A percentile compares a stretch with the other conserved stretches of the same genome.
phyloP scores from a whole-genome alignment of 192 early-diverging fungal species.

The Mortierella hygrophila region DNA sequence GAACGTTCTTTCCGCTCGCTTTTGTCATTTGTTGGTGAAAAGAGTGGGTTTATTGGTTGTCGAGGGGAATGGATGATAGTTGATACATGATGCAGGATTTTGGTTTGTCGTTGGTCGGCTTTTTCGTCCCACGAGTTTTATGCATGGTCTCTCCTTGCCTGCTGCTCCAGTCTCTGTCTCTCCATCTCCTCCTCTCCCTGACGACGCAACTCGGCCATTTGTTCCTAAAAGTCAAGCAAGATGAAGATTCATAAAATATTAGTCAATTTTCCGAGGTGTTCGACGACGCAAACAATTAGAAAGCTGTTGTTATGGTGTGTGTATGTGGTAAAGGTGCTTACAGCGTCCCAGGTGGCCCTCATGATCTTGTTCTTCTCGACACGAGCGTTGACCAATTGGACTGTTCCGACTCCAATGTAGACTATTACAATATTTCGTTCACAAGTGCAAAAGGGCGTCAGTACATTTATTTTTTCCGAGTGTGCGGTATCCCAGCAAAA shows the following conservation, averaged over 20 bases:
- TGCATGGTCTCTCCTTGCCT: constrained; percentile 37
- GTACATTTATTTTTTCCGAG: background rate
- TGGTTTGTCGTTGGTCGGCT: background rate
- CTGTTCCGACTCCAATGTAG: constrained; percentile 50
- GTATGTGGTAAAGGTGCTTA: constrained; percentile 3
- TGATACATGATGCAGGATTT: too few relatives aligned
- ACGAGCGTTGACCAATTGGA: constrained; percentile 54
- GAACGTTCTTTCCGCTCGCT: background rate
- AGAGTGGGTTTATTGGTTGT: background rate
- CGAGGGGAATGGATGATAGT: background rate
- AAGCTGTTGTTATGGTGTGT: too few relatives aligned
- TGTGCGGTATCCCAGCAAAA: too few relatives aligned
- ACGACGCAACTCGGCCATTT: constrained; percentile 50
- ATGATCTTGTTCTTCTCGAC: constrained; percentile 55
- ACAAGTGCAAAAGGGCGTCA: background rate
- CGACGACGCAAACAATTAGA: too few relatives aligned
- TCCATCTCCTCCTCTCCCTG: constrained; percentile 49
- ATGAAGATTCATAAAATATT: background rate
- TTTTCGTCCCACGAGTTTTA: background rate
- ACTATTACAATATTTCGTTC: constrained; percentile 14
- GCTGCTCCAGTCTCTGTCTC: constrained; percentile 51
- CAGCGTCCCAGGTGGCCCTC: constrained; percentile 50
- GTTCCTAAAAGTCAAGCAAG: constrained; percentile 25
- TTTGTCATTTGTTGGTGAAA: constrained; percentile 1
- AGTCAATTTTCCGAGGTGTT: background rate